These are phyloP conservation scores for Exophiala alcalophila DNA, from an alignment of 2,329 filamentous ascomycete species.

Conservation along the genomic window DNA sequence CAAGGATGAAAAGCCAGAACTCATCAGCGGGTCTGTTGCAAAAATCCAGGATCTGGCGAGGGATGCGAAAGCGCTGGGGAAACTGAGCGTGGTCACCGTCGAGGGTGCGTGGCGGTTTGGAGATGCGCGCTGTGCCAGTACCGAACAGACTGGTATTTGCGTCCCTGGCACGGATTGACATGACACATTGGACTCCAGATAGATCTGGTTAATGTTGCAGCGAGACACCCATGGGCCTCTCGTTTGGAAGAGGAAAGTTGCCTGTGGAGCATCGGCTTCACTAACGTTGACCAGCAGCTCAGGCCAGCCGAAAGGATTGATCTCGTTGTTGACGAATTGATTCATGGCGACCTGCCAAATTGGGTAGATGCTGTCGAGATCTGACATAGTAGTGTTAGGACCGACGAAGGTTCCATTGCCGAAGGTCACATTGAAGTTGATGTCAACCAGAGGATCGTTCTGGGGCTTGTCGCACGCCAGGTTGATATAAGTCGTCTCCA, in stretches of 20 bases:
- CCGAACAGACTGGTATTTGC: constrained; percentile 12
- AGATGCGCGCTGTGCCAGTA: constrained; percentile 14
- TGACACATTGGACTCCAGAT: constrained; percentile 20
- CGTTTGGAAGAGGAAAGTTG: constrained; percentile 21
- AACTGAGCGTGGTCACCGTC: constrained; percentile 20
- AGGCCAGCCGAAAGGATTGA: constrained; percentile 17
- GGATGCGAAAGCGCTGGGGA: constrained; percentile 14
- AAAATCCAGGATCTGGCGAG: constrained; percentile 15
- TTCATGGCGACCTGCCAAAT: constrained; percentile 21
- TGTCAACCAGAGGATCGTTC: constrained; percentile 9
- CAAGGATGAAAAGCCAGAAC: constrained; percentile 18
- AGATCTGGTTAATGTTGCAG: constrained; percentile 22
- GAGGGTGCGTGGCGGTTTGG: constrained; percentile 14
- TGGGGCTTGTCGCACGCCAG: constrained; percentile 21
- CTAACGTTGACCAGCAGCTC: constrained; percentile 15
- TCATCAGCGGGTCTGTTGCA: constrained; percentile 17
- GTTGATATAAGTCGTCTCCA: constrained; percentile 27
- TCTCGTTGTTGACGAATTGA: constrained; percentile 14
- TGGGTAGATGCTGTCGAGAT: constrained; percentile 10
- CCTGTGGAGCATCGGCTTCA: constrained; percentile 16
- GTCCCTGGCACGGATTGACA: constrained; percentile 11
- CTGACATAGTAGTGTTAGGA: constrained; percentile 11
- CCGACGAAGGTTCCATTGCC: constrained; percentile 19
- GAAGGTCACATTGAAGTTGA: constrained; percentile 16
- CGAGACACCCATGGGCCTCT: constrained; percentile 16